Evolutionary conservation across 2,329 filamentous ascomycete species (phyloP), one percentile per base, ranked within the genome.

Genomic region (Boeremia lycopersici): DNA sequence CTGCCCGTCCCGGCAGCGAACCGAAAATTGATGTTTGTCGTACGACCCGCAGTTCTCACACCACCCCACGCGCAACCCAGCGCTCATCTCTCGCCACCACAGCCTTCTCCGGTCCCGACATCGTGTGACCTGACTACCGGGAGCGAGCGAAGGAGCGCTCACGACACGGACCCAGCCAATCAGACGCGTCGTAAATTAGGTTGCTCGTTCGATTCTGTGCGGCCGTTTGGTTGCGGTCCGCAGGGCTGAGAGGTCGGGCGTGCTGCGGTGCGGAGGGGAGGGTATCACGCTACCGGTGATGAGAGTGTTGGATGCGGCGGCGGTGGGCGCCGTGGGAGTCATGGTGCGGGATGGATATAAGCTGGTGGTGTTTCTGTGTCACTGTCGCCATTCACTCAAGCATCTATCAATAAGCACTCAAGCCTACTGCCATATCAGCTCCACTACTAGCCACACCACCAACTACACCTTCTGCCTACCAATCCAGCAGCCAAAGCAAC

Each of bases 41-140:
- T 38, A 47, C 62, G 62, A 61, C 62, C 61, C 53, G 63, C 51
- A 38, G 25, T 23, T 46, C 33, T 34, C 43, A 46, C 30, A 38
- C 56, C 50, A 60, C 53, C 54, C 53, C 57, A 54, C 60, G 42
- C 49, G 30, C 39, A 57, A 57, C 54, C 60, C 53, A 46, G 53
- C 56, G 25, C 43, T 38, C 57, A 51, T 60, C 34, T 65, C 63
- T 68, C 65, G 59, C 65, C 65, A 68, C 65, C 63, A 55, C 42
- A 30, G 30, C 36, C 25, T 52, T 39, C 52, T 53, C 53, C 42
- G 36, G 34, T 36, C 28, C 15, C 17, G 25, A 33, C 46, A 61
- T 65, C 59, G 59, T 57, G 48, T 61, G 65, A 66, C 55, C 39
- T n/a, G 28, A 26, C 2, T 19, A 7, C 46, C 52, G 52, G 52